Percentiles rank a stretch among this genome's conserved stretches.
These are phyloP conservation scores for fission yeast (Schizosaccharomyces pombe) DNA, from an alignment of 805 yeast genomes.

Conservation along the genomic window DNA sequence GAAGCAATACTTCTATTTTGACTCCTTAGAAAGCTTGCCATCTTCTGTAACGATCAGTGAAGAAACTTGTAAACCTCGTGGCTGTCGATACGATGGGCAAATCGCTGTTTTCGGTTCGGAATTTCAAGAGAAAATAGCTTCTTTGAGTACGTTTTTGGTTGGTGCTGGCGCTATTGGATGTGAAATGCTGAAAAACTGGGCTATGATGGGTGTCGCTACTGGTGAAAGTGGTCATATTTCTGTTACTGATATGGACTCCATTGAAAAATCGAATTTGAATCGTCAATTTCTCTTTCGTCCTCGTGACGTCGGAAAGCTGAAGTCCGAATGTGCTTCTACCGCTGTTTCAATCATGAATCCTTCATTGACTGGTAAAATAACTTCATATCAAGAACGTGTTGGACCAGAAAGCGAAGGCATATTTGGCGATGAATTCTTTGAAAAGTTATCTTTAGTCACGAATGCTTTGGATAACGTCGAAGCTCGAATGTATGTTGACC, in stretches of 20 bases:
- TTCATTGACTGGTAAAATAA: constrained; percentile 53
- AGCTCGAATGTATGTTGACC: constrained; percentile 91
- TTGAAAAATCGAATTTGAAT: constrained; percentile 85
- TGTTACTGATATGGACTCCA: constrained; percentile 83
- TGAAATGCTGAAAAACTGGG: constrained; percentile 96
- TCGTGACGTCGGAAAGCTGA: constrained; percentile 74
- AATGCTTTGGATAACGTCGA: constrained; percentile 95
- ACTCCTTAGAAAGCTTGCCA: constrained; percentile 80
- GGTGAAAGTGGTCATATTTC: constrained; percentile 69
- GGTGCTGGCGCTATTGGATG: constrained; percentile 99
- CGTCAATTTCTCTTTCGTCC: constrained; percentile 91
- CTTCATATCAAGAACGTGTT: constrained; percentile 60
- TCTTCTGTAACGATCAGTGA: constrained; percentile 28
- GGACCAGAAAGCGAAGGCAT: constrained; percentile 80
- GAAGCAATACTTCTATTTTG: constrained; percentile 79
- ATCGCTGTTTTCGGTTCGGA: constrained; percentile 78
- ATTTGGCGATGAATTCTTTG: constrained; percentile 74
- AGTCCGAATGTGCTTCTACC: constrained; percentile 69
- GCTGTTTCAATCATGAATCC: constrained; percentile 79
- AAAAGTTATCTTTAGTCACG: constrained; percentile 61
- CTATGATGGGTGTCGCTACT: constrained; percentile 81
- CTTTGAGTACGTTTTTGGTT: constrained; percentile 67
- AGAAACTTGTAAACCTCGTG: constrained; percentile 49
- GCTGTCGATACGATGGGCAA: constrained; percentile 79
- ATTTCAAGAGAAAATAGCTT: constrained; percentile 49